phyloP scores from a whole-genome alignment of 2,329 filamentous ascomycete species.

The Epichloe uncinata region DNA sequence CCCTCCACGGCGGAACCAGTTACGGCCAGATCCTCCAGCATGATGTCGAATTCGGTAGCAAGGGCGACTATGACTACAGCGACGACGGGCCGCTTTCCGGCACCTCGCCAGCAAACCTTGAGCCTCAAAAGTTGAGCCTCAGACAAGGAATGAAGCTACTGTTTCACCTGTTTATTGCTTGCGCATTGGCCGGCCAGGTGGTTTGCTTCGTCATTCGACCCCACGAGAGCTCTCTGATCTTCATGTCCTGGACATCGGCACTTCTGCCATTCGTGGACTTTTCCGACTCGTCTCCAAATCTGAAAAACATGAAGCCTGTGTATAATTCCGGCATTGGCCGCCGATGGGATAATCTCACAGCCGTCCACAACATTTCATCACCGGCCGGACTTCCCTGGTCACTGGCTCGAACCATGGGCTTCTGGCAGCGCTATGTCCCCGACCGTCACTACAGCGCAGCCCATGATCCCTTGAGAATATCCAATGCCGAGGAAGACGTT shows the following conservation, averaged over 20 bases:
- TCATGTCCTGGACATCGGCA: conserved; percentile 22
- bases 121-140: background rate
- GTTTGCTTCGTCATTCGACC: conserved; percentile 14
- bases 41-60: conserved; percentile 10
- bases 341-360: conserved; percentile 18
- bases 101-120: background rate
- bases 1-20: background rate
- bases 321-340: conserved; percentile 11
- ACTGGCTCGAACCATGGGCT: conserved; percentile 8
- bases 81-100: conserved; percentile 4
- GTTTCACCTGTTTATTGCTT: conserved; percentile 7
- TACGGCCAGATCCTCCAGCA: conserved; percentile 14
- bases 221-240: conserved; percentile 17
- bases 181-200: conserved; percentile 11
- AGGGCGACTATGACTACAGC: conserved; percentile 3
- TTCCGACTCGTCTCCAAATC: conserved; percentile 13
- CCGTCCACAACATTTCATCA: conserved; percentile 11
- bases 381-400: conserved; percentile 17
- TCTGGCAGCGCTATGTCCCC: conserved; percentile 17
- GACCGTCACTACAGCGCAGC: conserved; percentile 19
- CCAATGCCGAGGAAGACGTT: conserved; percentile 23
- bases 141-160: background rate
- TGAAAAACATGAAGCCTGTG: conserved; percentile 13
- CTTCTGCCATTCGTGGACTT: conserved; percentile 22
- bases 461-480: conserved; percentile 26